Conservation (phyloP, 2,329 filamentous ascomycete genomes). For the Stagonosporopsis vannaccii region DNA sequence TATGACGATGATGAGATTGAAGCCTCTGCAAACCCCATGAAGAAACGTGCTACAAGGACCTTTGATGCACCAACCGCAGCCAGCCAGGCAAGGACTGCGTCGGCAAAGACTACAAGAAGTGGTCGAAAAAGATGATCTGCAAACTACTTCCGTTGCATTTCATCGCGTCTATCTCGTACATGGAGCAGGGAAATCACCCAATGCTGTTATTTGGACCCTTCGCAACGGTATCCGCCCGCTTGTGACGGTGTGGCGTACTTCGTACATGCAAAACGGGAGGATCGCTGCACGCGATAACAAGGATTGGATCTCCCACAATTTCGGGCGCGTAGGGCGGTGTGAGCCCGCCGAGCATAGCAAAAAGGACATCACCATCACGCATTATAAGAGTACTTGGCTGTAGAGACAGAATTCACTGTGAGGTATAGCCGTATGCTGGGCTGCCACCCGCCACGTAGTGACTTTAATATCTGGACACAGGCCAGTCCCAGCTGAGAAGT, state of each 20-base stretch:
- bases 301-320: background rate
- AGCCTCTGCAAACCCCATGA: conserved; percentile 23
- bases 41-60: conserved; percentile 41
- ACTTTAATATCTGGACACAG: background rate
- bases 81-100: conserved; percentile 39
- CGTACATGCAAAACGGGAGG: conserved; percentile 8
- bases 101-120: conserved; percentile 24
- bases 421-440: background rate
- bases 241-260: conserved; percentile 6
- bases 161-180: background rate
- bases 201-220: background rate
- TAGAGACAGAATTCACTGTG: background rate
- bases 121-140: conserved; percentile 1
- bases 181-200: background rate
- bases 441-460: background rate
- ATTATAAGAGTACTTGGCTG: background rate
- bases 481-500: conserved; percentile 1
- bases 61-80: conserved; percentile 49
- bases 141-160: background rate
- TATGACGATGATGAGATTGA: conserved; percentile 25
- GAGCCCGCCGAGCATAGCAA: background rate
- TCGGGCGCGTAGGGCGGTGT: conserved; percentile 1
- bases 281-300: conserved; percentile 7
- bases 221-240: background rate
- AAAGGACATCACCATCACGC: conserved; percentile 5